phyloP scores from a whole-genome alignment of 2,329 filamentous ascomycete species.

The Sphaerulina populicola region DNA sequence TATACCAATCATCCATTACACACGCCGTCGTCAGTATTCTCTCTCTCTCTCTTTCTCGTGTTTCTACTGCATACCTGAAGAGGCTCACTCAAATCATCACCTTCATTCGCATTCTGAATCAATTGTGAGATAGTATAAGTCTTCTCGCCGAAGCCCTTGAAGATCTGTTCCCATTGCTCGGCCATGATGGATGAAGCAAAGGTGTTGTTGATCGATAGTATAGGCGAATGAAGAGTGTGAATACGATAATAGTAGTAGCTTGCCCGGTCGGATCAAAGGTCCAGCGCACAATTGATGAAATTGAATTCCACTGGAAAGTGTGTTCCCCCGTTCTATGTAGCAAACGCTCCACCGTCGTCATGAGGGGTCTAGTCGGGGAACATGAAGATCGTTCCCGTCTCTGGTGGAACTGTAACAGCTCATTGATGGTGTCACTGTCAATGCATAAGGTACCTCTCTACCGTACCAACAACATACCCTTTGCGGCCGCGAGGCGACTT shows the following conservation, averaged over 20 bases:
- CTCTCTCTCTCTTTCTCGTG: no score
- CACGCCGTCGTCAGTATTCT: background rate
- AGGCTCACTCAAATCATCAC: slow-evolving; percentile 15
- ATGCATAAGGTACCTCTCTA: no score
- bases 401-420: background rate
- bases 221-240: background rate
- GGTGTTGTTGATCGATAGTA: background rate
- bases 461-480: no score
- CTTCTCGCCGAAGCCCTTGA: slow-evolving; percentile 19
- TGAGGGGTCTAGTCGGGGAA: slow-evolving; percentile 1
- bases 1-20: background rate
- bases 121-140: slow-evolving; percentile 19
- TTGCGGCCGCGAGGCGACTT: no score
- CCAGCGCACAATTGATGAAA: no score
- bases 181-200: slow-evolving; percentile 13
- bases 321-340: background rate
- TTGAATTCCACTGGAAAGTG: no score
- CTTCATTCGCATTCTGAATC: slow-evolving; percentile 18
- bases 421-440: no score
- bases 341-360: slow-evolving; percentile 4
- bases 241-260: background rate
- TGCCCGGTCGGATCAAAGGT: no score
- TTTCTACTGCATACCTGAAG: slow-evolving; percentile 12
- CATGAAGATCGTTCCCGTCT: slow-evolving; percentile 1
- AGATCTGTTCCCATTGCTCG: slow-evolving; percentile 20